A percentile compares a stretch with the other conserved stretches of the same genome.
These are phyloP conservation scores for Fusarium sublunatum DNA, from an alignment of 2,329 filamentous ascomycete genomes.

Conservation along the genomic window DNA sequence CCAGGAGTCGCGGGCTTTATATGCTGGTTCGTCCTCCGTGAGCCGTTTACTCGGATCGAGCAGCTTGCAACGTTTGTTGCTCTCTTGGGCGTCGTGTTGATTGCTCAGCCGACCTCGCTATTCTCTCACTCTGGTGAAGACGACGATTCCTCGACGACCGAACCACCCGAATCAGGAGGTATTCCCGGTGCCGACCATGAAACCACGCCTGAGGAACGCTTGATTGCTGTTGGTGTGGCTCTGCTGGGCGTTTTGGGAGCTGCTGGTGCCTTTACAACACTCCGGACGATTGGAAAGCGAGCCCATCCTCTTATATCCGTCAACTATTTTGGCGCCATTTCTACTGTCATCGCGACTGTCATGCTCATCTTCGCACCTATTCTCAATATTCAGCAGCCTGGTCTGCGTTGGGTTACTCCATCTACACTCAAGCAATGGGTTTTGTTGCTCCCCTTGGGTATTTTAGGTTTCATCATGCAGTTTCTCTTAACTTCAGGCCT, in stretches of 20 bases:
- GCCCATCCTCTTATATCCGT: slow-evolving; percentile 87
- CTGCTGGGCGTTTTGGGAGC: slow-evolving; percentile 82
- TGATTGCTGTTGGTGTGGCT: slow-evolving; percentile 76
- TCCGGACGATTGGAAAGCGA: slow-evolving; percentile 82
- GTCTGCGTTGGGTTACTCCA: slow-evolving; percentile 57
- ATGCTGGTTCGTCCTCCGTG: slow-evolving; percentile 78
- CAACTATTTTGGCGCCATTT: slow-evolving; percentile 82
- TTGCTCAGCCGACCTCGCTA: slow-evolving; percentile 76
- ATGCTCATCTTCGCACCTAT: slow-evolving; percentile 66
- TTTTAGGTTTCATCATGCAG: slow-evolving; percentile 85
- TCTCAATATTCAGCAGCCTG: slow-evolving; percentile 60
- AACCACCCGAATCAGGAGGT: slow-evolving; percentile 26
- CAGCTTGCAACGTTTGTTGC: slow-evolving; percentile 81
- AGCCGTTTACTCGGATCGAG: slow-evolving; percentile 82
- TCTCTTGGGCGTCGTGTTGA: slow-evolving; percentile 82
- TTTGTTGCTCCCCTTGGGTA: slow-evolving; percentile 74
- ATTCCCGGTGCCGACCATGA: slow-evolving; percentile 52
- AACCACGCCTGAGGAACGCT: slow-evolving; percentile 70
- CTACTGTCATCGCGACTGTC: slow-evolving; percentile 72
- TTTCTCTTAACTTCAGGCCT: slow-evolving; percentile 84
- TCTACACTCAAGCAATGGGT: slow-evolving; percentile 67
- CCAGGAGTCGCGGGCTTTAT: slow-evolving; percentile 83
- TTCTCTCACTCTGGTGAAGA: slow-evolving; percentile 52
- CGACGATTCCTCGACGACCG: slow-evolving; percentile 36
- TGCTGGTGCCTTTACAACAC: slow-evolving; percentile 77